These are phyloP conservation scores for Kuraishia hungarica DNA, from an alignment of 805 yeast genomes.

Conservation along the genomic window DNA sequence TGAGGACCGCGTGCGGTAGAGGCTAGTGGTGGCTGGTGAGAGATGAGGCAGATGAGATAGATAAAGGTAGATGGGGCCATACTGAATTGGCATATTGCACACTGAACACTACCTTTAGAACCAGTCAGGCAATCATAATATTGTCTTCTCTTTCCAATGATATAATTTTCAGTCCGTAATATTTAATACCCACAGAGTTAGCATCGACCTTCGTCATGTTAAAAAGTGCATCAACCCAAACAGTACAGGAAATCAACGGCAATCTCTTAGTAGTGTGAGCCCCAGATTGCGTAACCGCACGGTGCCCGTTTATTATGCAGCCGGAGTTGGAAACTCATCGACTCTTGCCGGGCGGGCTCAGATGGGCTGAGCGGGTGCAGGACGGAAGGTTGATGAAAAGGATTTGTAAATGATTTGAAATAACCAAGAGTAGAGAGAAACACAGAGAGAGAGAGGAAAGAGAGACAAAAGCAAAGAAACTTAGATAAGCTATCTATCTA, in stretches of 20 bases:
- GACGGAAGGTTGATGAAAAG: neutral
- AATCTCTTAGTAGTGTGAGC: neutral
- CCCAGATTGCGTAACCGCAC: neutral
- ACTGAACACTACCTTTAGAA: neutral
- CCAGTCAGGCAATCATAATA: neutral
- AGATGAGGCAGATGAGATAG: too few species aligned
- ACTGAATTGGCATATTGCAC: too few species aligned
- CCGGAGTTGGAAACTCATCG: neutral
- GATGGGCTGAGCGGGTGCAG: too few species aligned
- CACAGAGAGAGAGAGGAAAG: too few species aligned
- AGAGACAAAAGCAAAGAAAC: too few species aligned
- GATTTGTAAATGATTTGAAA: neutral
- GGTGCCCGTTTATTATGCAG: neutral
- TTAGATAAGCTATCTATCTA: neutral
- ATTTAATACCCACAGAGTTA: neutral
- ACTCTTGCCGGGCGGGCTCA: neutral
- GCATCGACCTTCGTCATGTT: neutral
- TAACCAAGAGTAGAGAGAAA: too few species aligned
- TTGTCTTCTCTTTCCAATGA: neutral
- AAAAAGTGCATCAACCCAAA: neutral
- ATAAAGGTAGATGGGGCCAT: too few species aligned
- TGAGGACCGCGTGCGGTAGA: too few species aligned
- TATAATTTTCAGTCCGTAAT: neutral
- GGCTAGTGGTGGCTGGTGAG: too few species aligned
- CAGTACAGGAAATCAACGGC: too few species aligned